Percentiles rank a stretch among this genome's conserved stretches.
These are phyloP conservation scores for Pseudoturritis turrita DNA, from an alignment of 345 rosid genomes.

Conservation along the genomic window DNA sequence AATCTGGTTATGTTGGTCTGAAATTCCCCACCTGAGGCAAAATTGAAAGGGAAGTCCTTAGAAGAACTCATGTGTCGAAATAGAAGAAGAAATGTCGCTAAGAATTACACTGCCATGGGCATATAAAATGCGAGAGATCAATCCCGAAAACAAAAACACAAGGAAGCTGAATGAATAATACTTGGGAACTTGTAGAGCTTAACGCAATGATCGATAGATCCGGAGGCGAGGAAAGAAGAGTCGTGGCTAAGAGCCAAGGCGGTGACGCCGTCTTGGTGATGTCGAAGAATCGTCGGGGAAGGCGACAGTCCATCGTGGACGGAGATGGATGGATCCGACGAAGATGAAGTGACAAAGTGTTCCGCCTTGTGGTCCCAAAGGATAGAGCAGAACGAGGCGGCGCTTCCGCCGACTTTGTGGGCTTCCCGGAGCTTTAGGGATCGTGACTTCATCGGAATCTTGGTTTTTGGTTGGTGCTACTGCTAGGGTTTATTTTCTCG, in stretches of 20 bases:
- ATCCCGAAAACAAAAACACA: too few species aligned
- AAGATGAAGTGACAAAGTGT: constrained; percentile 83
- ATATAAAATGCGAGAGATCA: too few species aligned
- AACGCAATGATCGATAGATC: constrained; percentile 89
- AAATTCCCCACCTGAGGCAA: constrained; percentile 76
- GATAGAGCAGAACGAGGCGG: constrained; percentile 75
- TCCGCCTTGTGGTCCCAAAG: constrained; percentile 77
- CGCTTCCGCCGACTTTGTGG: constrained; percentile 46
- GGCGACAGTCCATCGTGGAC: constrained; percentile 70
- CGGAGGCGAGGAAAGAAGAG: constrained; percentile 92
- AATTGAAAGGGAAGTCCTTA: not conserved
- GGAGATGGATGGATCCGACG: constrained; percentile 67
- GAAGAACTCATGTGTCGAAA: too few species aligned
- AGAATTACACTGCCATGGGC: too few species aligned
- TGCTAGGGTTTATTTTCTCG: not conserved
- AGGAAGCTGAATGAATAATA: constrained; percentile 3
- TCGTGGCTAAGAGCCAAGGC: constrained; percentile 80
- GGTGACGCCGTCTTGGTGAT: constrained; percentile 94
- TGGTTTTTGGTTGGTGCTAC: not conserved
- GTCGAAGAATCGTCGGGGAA: constrained; percentile 74
- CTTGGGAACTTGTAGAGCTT: constrained; percentile 98
- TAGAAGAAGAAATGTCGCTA: not conserved
- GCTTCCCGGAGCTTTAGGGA: constrained; percentile 81
- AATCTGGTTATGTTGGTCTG: constrained; percentile 88
- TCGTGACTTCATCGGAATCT: constrained; percentile 63